A percentile compares a stretch with the other conserved stretches of the same genome.
Conservation (phyloP, 805 yeast species). For the Zygotorulaspora chibaensis region DNA sequence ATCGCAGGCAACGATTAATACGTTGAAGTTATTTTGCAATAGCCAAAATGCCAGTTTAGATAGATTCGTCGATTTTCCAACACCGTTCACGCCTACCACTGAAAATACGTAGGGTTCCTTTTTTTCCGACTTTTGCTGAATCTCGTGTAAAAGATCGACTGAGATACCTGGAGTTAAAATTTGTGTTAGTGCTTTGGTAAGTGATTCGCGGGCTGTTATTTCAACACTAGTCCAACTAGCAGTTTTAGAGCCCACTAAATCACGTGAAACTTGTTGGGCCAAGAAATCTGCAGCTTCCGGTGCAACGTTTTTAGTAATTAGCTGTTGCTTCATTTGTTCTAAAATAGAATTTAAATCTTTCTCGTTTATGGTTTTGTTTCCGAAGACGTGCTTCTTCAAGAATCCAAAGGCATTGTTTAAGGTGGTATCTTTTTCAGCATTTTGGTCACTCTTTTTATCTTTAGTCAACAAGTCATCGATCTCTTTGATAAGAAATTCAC, state of each 20-base stretch:
- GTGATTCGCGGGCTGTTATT: constrained; percentile 63
- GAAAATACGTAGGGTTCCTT: constrained; percentile 85
- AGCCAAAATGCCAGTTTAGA: constrained; percentile 96
- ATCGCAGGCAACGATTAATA: constrained; percentile 93
- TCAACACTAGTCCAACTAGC: constrained; percentile 70
- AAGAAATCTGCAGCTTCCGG: constrained; percentile 79
- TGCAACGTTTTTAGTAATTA: constrained; percentile 84
- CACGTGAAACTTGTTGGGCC: constrained; percentile 63
- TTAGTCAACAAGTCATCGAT: constrained; percentile 40
- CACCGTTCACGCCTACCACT: constrained; percentile 97
- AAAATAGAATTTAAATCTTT: constrained; percentile 64
- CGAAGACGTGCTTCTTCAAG: constrained; percentile 51
- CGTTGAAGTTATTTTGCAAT: constrained; percentile 79
- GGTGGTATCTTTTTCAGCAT: constrained; percentile 34
- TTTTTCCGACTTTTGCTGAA: constrained; percentile 43
- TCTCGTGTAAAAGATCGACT: constrained; percentile 78
- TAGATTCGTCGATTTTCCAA: constrained; percentile 92
- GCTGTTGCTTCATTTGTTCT: constrained; percentile 63
- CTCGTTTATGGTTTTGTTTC: constrained; percentile 62
- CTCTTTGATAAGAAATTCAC: constrained; percentile 64
- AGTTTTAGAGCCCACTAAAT: constrained; percentile 67
- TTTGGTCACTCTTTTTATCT: constrained; percentile 36
- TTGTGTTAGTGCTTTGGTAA: constrained; percentile 59
- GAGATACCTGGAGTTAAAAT: constrained; percentile 90
- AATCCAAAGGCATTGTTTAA: constrained; percentile 47